These are phyloP conservation scores for Exutisphaerella laricina DNA, from an alignment of 2,329 filamentous ascomycete genomes.

Conservation along the genomic window DNA sequence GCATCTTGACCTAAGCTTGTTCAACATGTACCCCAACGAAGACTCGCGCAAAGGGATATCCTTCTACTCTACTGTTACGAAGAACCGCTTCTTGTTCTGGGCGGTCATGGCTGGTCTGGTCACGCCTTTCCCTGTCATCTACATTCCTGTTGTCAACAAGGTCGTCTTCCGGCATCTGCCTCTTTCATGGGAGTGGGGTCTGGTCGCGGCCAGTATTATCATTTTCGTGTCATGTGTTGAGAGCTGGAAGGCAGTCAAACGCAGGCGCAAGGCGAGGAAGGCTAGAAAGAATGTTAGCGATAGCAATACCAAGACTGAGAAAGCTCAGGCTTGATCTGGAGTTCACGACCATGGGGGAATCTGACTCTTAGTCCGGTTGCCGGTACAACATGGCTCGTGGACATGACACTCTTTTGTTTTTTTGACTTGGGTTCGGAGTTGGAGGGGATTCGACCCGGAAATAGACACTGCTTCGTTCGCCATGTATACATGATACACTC, in stretches of 20 bases:
- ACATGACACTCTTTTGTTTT: no score
- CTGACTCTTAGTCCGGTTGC: no score
- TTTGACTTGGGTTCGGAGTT: no score
- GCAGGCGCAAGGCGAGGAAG: conserved; percentile 19
- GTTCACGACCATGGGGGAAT: not conserved
- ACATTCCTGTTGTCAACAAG: conserved; percentile 42
- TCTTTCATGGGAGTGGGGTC: conserved; percentile 45
- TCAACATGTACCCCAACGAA: conserved; percentile 41
- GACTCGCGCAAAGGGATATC: conserved; percentile 26
- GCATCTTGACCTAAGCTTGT: conserved; percentile 40
- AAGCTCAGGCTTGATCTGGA: conserved; percentile 6
- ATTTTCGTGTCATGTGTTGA: conserved; percentile 40
- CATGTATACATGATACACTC: no score
- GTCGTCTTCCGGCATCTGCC: conserved; percentile 42
- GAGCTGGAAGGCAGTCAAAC: conserved; percentile 43
- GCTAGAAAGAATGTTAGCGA: not conserved
- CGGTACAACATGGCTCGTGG: not conserved
- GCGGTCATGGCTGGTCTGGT: conserved; percentile 40
- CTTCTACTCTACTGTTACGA: conserved; percentile 31
- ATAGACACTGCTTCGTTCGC: no score
- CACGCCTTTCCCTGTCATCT: conserved; percentile 43
- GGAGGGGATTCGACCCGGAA: no score
- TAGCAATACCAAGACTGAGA: conserved; percentile 2
- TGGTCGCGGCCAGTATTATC: conserved; percentile 38
- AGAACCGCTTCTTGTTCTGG: conserved; percentile 41